Conservation (phyloP, 2,329 filamentous ascomycete genomes). For the Apiospora arundinis region DNA sequence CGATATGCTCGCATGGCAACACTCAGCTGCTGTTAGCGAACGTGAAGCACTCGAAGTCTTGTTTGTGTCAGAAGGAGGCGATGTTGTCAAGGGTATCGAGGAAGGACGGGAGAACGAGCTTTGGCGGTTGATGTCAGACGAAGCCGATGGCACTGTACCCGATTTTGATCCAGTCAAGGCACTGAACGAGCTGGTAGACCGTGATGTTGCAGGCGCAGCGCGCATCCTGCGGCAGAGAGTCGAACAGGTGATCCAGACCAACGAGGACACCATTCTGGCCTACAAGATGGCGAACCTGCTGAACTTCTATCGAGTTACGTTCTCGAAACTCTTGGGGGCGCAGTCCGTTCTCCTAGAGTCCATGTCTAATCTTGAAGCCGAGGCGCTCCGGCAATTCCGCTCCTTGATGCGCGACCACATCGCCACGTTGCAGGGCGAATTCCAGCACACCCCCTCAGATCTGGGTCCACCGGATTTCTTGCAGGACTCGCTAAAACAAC, state of each 20-base stretch:
- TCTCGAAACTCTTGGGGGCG: constrained; percentile 76
- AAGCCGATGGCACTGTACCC: constrained; percentile 51
- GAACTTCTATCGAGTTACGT: constrained; percentile 87
- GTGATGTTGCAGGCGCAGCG: constrained; percentile 81
- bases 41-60: constrained; percentile 89
- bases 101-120: constrained; percentile 82
- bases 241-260: constrained; percentile 89
- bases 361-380: constrained; percentile 72
- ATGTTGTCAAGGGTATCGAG: constrained; percentile 82
- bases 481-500: constrained; percentile 77
- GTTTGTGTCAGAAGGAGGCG: constrained; percentile 89
- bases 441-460: constrained; percentile 73
- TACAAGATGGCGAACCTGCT: constrained; percentile 92
- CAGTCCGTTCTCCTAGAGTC: constrained; percentile 73
- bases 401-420: constrained; percentile 82
- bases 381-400: constrained; percentile 83
- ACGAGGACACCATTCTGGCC: constrained; percentile 85
- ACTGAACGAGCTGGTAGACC: constrained; percentile 84
- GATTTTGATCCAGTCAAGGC: constrained; percentile 83
- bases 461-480: constrained; percentile 82
- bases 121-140: constrained; percentile 73
- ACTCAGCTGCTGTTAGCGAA: constrained; percentile 93
- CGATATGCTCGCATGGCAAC: constrained; percentile 97
- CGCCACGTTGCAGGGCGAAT: constrained; percentile 74
- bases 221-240: constrained; percentile 87